Base-by-base conservation (phyloP, 495 filamentous ascomycete genomes). In the Penicillium coprophilum region DNA sequence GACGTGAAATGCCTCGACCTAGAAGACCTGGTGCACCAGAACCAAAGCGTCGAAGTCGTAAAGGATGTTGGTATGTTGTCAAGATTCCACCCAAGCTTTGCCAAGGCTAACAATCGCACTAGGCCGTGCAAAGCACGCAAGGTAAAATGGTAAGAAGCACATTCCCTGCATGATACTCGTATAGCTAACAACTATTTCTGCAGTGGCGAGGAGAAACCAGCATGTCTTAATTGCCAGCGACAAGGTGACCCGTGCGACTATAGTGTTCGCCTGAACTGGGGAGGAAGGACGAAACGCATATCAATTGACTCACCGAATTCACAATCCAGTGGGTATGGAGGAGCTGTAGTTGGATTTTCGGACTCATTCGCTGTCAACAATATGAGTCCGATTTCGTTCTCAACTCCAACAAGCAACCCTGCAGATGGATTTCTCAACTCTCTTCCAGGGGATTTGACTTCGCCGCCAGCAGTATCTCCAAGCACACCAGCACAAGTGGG, bases 81-180 rank as follows among this genome's bases (percentile, higher is more conserved):
- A 34, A 50, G 19, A 31, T 32, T 7, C 4, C 9, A 23, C 24
- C 34, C 31, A 52, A 20, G 15, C 34, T 28, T 30, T 21, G 39
- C 17, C 17, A 12, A 40, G 15, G 40, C 61, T 66, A 45, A 66
- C 19, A 23, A 12, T 20, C 17, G 15, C 8, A 23, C 34, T 52
- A 91, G 88, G 87, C 87, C 87, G 20, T 95, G 90, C 75, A 95
- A 95, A 71, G 82, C 85, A 51, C 81, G 88, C 50, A 96, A 93
- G 68, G 85, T 94, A 58, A 94, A 96, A 77, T 94, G 90, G 81
- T 82, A 75, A 62, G 62, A 61, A 31, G 4, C 21, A 31, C 15
- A 8, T 10, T n/a, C 2, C 9, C 8, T 27, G 19, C 13, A 36
- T 31, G 1, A 24, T 27, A 4, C 9, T 17, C 13, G 28, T 12